These are phyloP conservation scores for Otatea glauca DNA, from an alignment of 176 grass and related monocot species.

Conservation along the genomic window DNA sequence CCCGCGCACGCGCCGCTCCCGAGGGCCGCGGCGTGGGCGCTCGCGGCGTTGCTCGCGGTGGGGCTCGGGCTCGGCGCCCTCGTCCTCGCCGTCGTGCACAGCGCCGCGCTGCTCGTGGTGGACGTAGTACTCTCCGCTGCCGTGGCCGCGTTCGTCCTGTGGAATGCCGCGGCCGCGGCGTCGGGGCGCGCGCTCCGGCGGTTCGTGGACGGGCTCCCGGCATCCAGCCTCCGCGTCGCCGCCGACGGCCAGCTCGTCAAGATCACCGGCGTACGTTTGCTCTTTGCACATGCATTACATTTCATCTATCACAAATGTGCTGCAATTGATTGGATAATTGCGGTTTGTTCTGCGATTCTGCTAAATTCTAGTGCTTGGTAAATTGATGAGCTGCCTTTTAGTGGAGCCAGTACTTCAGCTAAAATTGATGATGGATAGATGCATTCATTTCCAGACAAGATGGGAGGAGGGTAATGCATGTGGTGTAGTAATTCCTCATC, in stretches of 20 bases:
- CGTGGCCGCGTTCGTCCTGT: slow-evolving; percentile 63
- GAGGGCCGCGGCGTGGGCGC: slow-evolving; percentile 48
- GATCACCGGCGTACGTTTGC: slow-evolving; percentile 69
- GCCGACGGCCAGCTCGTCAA: slow-evolving; percentile 89
- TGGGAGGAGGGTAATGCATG: neutral
- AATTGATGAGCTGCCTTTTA: neutral
- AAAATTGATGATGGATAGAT: neutral
- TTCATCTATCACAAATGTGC: neutral
- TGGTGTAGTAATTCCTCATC: neutral
- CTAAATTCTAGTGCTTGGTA: neutral
- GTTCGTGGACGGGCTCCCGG: slow-evolving; percentile 65
- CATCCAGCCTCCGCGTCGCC: slow-evolving; percentile 69
- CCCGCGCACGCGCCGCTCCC: slow-evolving; percentile 52
- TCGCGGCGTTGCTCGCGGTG: slow-evolving; percentile 69
- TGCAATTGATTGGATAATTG: neutral
- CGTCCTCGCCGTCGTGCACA: slow-evolving; percentile 81
- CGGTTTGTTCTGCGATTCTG: neutral
- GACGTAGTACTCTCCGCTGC: slow-evolving; percentile 55
- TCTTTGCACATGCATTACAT: neutral
- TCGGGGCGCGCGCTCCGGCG: slow-evolving; percentile 55
- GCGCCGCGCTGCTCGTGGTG: slow-evolving; percentile 62
- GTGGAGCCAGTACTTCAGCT: neutral
- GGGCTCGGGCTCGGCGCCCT: slow-evolving; percentile 69
- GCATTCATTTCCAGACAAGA: neutral
- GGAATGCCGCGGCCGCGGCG: slow-evolving; percentile 70